Evolutionary conservation across 495 filamentous ascomycete genomes (phyloP).

Genomic region (Cercophora sp.): DNA sequence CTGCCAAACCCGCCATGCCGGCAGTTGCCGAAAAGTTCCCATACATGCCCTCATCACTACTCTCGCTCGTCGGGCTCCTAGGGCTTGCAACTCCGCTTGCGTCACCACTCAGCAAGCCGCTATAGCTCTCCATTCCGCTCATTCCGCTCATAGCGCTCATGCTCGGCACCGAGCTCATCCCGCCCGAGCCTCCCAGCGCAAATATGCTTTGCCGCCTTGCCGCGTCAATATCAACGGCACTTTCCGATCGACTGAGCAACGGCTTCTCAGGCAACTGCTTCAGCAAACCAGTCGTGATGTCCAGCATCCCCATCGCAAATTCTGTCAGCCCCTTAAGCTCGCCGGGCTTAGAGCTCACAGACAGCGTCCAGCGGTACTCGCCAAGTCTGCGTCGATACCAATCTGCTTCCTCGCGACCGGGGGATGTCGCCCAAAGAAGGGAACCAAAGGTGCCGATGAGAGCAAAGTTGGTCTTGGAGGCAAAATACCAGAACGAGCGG

Average conservation of each 20-base stretch:
- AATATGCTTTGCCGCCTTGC: constrained; percentile 37
- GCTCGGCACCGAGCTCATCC: constrained; percentile 14
- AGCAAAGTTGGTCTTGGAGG: constrained; percentile 75
- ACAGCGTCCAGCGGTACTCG: constrained; percentile 93
- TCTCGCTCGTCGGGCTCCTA: constrained; percentile 37
- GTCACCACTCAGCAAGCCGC: constrained; percentile 32
- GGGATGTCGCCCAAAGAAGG: constrained; percentile 81
- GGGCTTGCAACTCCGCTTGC: constrained; percentile 43
- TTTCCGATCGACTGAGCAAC: constrained; percentile 40
- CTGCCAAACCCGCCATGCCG: constrained; percentile 31
- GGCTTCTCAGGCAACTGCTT: constrained; percentile 57
- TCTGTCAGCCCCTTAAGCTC: constrained; percentile 61
- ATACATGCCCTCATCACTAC: constrained; percentile 50
- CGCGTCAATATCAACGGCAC: constrained; percentile 39
- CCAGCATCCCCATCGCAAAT: constrained; percentile 70
- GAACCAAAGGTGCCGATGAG: constrained; percentile 77
- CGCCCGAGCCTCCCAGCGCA: constrained; percentile 17
- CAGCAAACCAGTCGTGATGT: constrained; percentile 54
- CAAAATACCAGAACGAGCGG: constrained; percentile 76
- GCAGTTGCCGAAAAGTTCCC: constrained; percentile 46
- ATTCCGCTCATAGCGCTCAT: constrained; percentile 20
- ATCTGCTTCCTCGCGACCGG: constrained; percentile 85
- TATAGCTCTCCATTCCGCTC: constrained; percentile 14
- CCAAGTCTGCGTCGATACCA: constrained; percentile 83
- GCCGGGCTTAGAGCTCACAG: constrained; percentile 76